These are phyloP conservation scores for Rutstroemia sp. DNA, from an alignment of 2,329 filamentous ascomycete genomes.

Conservation along the genomic window DNA sequence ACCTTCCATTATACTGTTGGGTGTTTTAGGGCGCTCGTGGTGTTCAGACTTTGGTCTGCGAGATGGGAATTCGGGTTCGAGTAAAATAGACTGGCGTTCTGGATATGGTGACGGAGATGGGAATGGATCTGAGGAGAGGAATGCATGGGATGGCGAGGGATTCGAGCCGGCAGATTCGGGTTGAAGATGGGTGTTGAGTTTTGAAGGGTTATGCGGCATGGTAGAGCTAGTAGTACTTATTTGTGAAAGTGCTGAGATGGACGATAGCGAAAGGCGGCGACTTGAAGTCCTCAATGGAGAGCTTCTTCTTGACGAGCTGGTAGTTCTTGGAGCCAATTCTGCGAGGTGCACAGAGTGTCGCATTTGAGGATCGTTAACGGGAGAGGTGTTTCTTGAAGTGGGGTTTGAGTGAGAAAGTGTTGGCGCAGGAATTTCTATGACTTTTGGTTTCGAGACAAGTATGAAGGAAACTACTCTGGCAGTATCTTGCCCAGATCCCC, in stretches of 20 bases:
- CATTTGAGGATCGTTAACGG: background rate
- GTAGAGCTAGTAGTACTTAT: background rate
- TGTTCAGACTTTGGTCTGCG: constrained; percentile 2
- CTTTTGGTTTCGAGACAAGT: constrained; percentile 51
- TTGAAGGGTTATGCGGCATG: constrained; percentile 1
- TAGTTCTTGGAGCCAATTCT: background rate
- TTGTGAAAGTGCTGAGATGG: constrained; percentile 5
- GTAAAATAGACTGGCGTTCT: background rate
- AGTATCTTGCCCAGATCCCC: constrained; percentile 41
- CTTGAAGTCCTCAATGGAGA: background rate
- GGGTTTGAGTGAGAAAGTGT: background rate
- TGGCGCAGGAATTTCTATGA: constrained; percentile 32
- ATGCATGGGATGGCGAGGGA: constrained; percentile 15
- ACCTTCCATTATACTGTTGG: constrained; percentile 8
- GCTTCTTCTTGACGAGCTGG: background rate
- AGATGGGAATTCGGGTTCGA: constrained; percentile 2
- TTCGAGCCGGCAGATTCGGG: background rate
- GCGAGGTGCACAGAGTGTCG: constrained; percentile 4
- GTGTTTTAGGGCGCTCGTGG: constrained; percentile 9
- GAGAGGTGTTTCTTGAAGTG: background rate
- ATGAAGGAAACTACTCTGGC: constrained; percentile 53
- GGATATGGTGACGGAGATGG: constrained; percentile 8
- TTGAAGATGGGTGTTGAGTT: constrained; percentile 5
- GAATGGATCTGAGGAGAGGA: constrained; percentile 25
- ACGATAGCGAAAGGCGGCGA: constrained; percentile 17